Conservation (phyloP, 306 rosid genomes). For the Vigna mungo region DNA sequence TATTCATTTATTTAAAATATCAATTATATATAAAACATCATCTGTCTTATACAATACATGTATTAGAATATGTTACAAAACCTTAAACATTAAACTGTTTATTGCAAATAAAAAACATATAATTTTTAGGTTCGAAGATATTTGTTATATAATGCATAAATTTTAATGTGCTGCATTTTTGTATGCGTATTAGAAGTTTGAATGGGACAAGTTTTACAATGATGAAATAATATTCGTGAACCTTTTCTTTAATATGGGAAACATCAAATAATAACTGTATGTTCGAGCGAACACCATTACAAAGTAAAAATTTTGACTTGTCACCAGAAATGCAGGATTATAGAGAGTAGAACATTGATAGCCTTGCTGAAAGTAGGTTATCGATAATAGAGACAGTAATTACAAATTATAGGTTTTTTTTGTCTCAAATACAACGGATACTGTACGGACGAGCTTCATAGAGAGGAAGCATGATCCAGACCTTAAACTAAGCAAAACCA, state of each 20-base stretch:
- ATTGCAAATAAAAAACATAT: too few relatives aligned
- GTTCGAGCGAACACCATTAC: neutral
- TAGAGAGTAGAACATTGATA: neutral
- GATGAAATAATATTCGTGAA: neutral
- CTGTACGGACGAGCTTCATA: conserved; percentile 6
- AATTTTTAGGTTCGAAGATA: too few relatives aligned
- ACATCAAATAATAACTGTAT: neutral
- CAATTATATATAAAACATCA: too few relatives aligned
- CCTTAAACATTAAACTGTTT: too few relatives aligned
- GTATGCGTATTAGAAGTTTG: too few relatives aligned
- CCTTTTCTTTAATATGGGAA: neutral
- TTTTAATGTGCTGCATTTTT: too few relatives aligned
- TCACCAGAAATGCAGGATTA: conserved; percentile 17
- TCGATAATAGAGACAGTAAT: conserved; percentile 27
- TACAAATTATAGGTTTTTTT: conserved; percentile 15
- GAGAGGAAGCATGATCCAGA: conserved; percentile 54
- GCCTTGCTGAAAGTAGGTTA: neutral
- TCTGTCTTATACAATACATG: too few relatives aligned
- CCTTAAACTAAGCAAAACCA: conserved; percentile 42
- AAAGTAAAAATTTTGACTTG: neutral
- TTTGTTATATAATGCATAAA: too few relatives aligned
- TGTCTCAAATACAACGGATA: neutral
- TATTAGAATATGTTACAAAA: too few relatives aligned
- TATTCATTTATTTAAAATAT: too few relatives aligned
- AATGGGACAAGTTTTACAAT: too few relatives aligned